Percentiles rank a stretch among this genome's conserved stretches.
phyloP scores from a whole-genome alignment of 768 basidiomycete genomes.

The Mycena metata region DNA sequence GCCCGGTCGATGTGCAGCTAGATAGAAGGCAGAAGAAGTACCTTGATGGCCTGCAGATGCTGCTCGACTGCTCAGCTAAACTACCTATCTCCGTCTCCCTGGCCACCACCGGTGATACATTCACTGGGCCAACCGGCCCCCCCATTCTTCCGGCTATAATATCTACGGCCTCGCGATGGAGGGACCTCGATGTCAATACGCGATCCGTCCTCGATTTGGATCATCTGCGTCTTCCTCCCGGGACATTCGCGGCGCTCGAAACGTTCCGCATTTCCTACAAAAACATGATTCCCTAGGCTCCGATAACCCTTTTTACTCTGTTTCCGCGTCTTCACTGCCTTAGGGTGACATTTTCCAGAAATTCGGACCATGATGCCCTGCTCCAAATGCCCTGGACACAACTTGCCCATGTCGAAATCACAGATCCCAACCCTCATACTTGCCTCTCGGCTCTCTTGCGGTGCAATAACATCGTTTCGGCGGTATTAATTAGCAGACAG shows the following conservation, averaged over 20 bases:
- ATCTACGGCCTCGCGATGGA: neutral
- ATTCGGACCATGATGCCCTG: neutral
- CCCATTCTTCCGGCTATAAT: neutral
- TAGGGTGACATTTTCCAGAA: neutral
- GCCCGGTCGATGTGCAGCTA: neutral
- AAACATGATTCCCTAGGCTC: neutral
- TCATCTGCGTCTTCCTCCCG: neutral
- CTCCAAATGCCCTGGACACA: slow-evolving; percentile 18
- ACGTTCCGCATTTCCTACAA: neutral
- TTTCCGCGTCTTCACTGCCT: neutral
- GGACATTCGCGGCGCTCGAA: slow-evolving; percentile 2
- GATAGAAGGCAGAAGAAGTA: neutral
- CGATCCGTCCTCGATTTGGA: neutral
- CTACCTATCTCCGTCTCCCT: neutral
- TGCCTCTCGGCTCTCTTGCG: slow-evolving; percentile 6
- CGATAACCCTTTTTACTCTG: neutral
- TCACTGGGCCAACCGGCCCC: neutral
- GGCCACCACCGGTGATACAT: neutral
- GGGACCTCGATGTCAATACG: neutral
- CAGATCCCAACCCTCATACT: neutral
- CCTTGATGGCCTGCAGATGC: too few relatives aligned
- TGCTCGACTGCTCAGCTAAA: neutral
- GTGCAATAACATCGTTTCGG: slow-evolving; percentile 2
- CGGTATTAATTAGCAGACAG: neutral
- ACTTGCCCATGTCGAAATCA: slow-evolving; percentile 4